Evolutionary conservation across 129 eudicot species (phyloP).

Genomic region (Daucus carota): DNA sequence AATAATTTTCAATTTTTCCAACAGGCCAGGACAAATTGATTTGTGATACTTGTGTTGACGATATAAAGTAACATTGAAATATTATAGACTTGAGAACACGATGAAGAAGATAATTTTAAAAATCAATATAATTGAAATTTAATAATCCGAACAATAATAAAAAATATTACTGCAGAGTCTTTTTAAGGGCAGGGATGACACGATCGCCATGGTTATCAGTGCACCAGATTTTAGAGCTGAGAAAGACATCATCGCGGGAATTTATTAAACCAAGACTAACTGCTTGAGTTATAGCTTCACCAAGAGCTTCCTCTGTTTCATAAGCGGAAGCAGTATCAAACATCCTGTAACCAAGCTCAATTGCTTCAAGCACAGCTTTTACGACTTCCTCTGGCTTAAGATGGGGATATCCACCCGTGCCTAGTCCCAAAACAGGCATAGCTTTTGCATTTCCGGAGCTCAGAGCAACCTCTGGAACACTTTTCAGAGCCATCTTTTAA

Average conservation of each 20-base stretch:
- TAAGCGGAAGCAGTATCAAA: neutral
- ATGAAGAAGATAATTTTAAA: too few relatives aligned
- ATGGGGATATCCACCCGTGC: neutral
- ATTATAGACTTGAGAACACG: too few relatives aligned
- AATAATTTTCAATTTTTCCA: too few relatives aligned
- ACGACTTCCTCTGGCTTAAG: neutral
- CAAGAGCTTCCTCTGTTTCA: neutral
- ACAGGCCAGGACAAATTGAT: too few relatives aligned
- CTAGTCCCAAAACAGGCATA: neutral
- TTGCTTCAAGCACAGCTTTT: constrained; percentile 2
- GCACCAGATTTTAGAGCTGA: neutral
- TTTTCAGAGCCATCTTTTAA: neutral
- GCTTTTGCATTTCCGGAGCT: neutral
- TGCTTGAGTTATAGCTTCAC: neutral
- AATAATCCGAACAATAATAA: too few relatives aligned
- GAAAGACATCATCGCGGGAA: neutral
- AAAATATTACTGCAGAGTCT: neutral
- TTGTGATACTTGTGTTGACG: too few relatives aligned
- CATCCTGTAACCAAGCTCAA: constrained; percentile 1
- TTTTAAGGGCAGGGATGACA: neutral
- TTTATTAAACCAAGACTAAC: neutral
- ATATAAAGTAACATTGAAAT: too few relatives aligned
- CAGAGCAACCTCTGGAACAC: neutral
- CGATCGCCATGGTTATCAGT: neutral
- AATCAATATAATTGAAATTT: neutral